Conservation (phyloP, 257 asterid genomes). For the Echites panduratus region DNA sequence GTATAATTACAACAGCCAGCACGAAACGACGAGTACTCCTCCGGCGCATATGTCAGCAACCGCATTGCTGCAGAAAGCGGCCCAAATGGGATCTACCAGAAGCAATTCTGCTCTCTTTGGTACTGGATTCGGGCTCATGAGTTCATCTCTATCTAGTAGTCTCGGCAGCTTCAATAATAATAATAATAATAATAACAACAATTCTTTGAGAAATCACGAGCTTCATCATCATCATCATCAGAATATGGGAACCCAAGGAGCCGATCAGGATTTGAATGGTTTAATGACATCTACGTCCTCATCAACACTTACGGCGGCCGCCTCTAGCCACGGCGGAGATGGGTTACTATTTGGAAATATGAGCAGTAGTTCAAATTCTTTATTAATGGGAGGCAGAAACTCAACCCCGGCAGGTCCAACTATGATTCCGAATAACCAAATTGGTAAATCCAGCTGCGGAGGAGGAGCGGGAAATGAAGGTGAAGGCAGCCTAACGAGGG, state of each 20-base stretch:
- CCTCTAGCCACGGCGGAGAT: slow-evolving; percentile 14
- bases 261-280: slow-evolving; percentile 21
- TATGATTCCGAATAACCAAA: slow-evolving; percentile 11
- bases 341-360: slow-evolving; percentile 25
- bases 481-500: slow-evolving; percentile 55
- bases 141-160: slow-evolving; percentile 29
- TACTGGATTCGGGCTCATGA: slow-evolving; percentile 48
- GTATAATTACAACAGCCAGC: slow-evolving; percentile 29
- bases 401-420: slow-evolving; percentile 10
- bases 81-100: slow-evolving; percentile 82
- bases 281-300: slow-evolving; percentile 21
- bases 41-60: slow-evolving; percentile 74
- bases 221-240: slow-evolving; percentile 8
- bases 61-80: slow-evolving; percentile 73
- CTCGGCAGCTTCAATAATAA: slow-evolving; percentile 26
- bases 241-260: slow-evolving; percentile 15
- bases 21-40: not conserved
- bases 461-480: slow-evolving; percentile 22
- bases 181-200: too few relatives aligned
- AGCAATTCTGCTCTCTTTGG: slow-evolving; percentile 35
- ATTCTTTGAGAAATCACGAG: not conserved
- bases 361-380: slow-evolving; percentile 3
- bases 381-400: slow-evolving; percentile 15
- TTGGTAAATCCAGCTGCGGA: slow-evolving; percentile 11
- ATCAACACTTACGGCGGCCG: slow-evolving; percentile 8